A percentile compares a stretch with the other conserved stretches of the same genome.
Evolutionary conservation across 768 basidiomycete genomes (phyloP).

Genomic region (Neoboletus subvelutipes): DNA sequence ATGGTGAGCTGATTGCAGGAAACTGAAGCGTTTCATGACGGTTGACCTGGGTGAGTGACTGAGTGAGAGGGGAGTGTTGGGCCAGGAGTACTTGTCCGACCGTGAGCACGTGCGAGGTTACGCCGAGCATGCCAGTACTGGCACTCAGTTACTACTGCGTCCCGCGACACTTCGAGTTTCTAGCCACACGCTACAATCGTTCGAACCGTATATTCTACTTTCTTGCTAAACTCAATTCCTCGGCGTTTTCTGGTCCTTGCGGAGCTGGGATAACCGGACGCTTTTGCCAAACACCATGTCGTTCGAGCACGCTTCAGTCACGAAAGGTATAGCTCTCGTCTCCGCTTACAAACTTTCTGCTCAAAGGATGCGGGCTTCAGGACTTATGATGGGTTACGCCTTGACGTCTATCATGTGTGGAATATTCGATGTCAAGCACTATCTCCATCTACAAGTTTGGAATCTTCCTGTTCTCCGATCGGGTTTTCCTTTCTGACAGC

Average conservation of each 20-base stretch:
- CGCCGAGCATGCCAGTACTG: neutral
- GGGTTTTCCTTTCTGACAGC: conserved; percentile 4
- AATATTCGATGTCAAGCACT: conserved; percentile 85
- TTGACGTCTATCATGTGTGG: conserved; percentile 72
- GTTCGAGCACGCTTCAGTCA: conserved; percentile 80
- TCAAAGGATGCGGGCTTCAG: conserved; percentile 38
- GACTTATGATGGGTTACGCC: conserved; percentile 72
- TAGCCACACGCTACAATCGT: neutral
- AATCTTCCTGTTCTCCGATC: neutral
- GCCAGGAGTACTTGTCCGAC: neutral
- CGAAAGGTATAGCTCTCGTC: conserved; percentile 59
- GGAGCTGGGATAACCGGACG: neutral
- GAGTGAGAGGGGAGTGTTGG: neutral
- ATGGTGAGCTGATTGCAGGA: neutral
- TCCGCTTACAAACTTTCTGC: conserved; percentile 1
- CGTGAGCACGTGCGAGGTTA: neutral
- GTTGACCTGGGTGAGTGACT: neutral
- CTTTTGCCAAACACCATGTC: conserved; percentile 49
- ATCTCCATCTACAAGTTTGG: conserved; percentile 78
- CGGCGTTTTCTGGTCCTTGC: neutral
- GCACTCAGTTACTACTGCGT: neutral
- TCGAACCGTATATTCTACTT: neutral
- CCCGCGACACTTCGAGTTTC: neutral
- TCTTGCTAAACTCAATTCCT: neutral
- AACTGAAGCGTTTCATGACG: neutral